Base-by-base conservation (phyloP, 2,329 filamentous ascomycete genomes). In the Aspergillus puulaauensis region DNA sequence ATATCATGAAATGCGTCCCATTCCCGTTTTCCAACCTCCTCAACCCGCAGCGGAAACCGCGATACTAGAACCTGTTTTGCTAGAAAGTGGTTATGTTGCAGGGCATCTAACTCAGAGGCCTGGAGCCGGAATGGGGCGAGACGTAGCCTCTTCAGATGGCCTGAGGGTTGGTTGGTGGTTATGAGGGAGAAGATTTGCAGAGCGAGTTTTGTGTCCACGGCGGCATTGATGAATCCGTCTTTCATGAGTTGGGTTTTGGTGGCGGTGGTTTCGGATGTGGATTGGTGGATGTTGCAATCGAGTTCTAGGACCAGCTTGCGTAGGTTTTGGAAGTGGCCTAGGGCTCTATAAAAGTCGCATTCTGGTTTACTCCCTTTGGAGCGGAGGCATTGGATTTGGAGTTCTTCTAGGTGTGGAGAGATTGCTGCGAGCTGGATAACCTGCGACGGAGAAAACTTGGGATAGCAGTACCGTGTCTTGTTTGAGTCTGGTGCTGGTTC, bases 301-400 rank as follows among this genome's bases (percentile, higher is more conserved):
- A 61, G 50, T 15, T 59, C 59, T 0, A 61, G 24, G 7, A 53
- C 31, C 3, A 61, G 21, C 15, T 33, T 49, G 2, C 27, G 51
- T 0, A 61, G n/a, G 1, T 19, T 23, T 3, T 11, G n/a, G 3
- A 54, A 43, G 1, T 24, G 12, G 2, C 59, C 51, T 0, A 61
- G 43, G 1, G 59, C 54, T 7, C 27, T n/a, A 4, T 61, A 61
- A 0, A 52, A 24, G 0, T 31, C 33, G 9, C 54, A 58, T 45
- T 61, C 59, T 1, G 8, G 6, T 0, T n/a, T 5, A 21, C 33
- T 31, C 2, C 57, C 51, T n/a, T 43, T 19, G 0, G 52, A 44
- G 14, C 59, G 59, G 14, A 37, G 50, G 7, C 57, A 17, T 4
- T 51, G 54, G 14, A 57, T 19, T 2, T 51, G 54, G 8, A 61